Conservation (phyloP, 1,139 yeast genomes). For the Zhuliangozyma parablackwelliae region DNA sequence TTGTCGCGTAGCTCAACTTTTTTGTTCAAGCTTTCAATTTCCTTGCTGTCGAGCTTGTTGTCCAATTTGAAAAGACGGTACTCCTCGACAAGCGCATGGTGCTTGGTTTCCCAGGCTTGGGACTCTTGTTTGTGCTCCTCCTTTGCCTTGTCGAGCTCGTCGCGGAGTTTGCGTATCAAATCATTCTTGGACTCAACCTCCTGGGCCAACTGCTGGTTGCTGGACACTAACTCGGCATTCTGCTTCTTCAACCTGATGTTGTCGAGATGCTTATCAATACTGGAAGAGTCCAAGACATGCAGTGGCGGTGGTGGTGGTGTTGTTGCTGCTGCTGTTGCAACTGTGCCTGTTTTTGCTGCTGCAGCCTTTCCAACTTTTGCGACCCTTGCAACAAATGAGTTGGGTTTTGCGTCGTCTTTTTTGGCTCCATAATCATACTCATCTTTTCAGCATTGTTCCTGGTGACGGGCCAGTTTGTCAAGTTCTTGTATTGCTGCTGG, state of each 20-base stretch:
- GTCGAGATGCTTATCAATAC: slow-evolving; percentile 42
- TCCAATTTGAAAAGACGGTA: slow-evolving; percentile 8
- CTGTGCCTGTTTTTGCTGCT: too few relatives aligned
- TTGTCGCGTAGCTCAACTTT: slow-evolving; percentile 25
- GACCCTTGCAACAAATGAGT: slow-evolving; percentile 15
- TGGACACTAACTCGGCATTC: slow-evolving; percentile 16
- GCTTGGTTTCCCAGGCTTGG: slow-evolving; percentile 3
- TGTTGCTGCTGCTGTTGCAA: too few relatives aligned
- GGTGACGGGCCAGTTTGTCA: slow-evolving; percentile 54
- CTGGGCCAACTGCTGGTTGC: slow-evolving; percentile 10
- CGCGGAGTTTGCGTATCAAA: slow-evolving; percentile 4
- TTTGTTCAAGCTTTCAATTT: slow-evolving; percentile 15
- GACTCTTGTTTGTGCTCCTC: slow-evolving; percentile 4
- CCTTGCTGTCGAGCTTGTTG: slow-evolving; percentile 25
- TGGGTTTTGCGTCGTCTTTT: slow-evolving; percentile 12
- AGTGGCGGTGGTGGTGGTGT: too few relatives aligned
- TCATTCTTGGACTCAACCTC: slow-evolving; percentile 9
- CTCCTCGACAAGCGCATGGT: slow-evolving; percentile 7
- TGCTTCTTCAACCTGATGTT: slow-evolving; percentile 35
- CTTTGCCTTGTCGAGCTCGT: slow-evolving; percentile 7
- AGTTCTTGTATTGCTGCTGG: slow-evolving; percentile 57
- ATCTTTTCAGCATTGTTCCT: slow-evolving; percentile 13
- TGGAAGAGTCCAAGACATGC: slow-evolving; percentile 32
- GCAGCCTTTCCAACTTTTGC: too few relatives aligned
- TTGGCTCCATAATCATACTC: slow-evolving; percentile 18